Conservation (phyloP, 768 basidiomycete species). For the Strobilomyces confusus region DNA sequence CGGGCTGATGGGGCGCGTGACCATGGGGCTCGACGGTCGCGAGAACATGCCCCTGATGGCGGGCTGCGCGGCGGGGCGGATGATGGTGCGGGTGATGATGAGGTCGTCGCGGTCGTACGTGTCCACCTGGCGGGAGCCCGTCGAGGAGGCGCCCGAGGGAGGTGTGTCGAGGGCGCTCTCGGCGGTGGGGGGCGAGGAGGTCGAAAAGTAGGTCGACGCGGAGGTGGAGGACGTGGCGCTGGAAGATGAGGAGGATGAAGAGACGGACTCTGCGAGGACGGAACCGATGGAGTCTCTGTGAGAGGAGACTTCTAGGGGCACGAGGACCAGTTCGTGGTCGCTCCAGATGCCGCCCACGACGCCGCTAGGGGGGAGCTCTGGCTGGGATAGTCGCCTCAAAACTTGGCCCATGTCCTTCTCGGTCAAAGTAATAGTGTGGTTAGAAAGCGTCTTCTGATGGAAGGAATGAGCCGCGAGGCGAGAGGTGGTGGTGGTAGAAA, state of each 20-base stretch:
- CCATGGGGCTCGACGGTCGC: constrained; percentile 29
- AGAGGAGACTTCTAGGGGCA: constrained; percentile 26
- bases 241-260: constrained; percentile 3
- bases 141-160: constrained; percentile 6
- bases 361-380: constrained; percentile 12
- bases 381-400: constrained; percentile 21
- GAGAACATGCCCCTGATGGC: constrained; percentile 25
- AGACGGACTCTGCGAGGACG: constrained; percentile 12
- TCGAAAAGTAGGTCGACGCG: constrained; percentile 23
- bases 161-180: constrained; percentile 8
- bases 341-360: constrained; percentile 32
- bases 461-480: constrained; percentile 21
- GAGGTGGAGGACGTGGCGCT: constrained; percentile 8
- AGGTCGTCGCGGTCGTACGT: constrained; percentile 30
- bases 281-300: constrained; percentile 18
- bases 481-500: constrained; percentile 14
- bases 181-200: constrained; percentile 10
- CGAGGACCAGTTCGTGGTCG: constrained; percentile 33
- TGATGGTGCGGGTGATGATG: constrained; percentile 35
- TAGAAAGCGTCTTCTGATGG: constrained; percentile 18
- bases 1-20: constrained; percentile 25
- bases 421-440: constrained; percentile 8
- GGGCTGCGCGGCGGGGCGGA: constrained; percentile 32
- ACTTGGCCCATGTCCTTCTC: constrained; percentile 27
- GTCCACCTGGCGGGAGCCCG: constrained; percentile 19